Percentiles rank a stretch among this genome's conserved stretches.
phyloP scores from a whole-genome alignment of 1,139 yeast genomes.

The Wickerhamomyces sp. region DNA sequence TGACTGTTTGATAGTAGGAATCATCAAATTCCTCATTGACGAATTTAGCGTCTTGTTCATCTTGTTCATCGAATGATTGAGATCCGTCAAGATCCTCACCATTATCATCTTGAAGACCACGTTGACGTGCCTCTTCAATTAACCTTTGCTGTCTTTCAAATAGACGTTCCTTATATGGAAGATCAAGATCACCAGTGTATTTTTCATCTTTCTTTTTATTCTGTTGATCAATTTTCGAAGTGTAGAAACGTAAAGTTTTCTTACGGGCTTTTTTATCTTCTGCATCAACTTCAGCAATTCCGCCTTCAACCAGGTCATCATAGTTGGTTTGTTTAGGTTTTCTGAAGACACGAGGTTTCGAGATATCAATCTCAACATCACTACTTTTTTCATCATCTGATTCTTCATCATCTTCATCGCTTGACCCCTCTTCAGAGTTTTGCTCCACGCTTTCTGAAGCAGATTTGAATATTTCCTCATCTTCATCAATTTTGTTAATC shows the following conservation, averaged over 20 bases:
- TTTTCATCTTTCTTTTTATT: conserved; percentile 53
- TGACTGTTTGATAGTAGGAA: conserved; percentile 40
- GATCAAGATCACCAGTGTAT: conserved; percentile 79
- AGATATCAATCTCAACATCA: conserved; percentile 42
- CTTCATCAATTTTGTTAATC: too few species aligned
- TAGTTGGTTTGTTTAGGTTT: conserved; percentile 22
- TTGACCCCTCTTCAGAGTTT: background rate
- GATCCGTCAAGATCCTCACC: conserved; percentile 57
- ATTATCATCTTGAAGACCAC: conserved; percentile 61
- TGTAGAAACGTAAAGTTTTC: conserved; percentile 87
- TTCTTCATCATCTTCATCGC: conserved; percentile 16
- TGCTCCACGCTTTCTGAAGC: conserved; percentile 19
- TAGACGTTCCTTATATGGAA: conserved; percentile 88
- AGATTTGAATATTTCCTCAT: conserved; percentile 25
- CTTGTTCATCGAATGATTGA: conserved; percentile 42
- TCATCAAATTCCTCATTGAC: conserved; percentile 35
- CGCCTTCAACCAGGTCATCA: conserved; percentile 54
- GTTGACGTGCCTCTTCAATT: conserved; percentile 79
- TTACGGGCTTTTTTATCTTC: conserved; percentile 84
- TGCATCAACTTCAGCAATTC: conserved; percentile 70
- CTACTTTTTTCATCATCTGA: conserved; percentile 28
- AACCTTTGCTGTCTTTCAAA: conserved; percentile 87
- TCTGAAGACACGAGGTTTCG: conserved; percentile 38
- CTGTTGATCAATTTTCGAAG: conserved; percentile 91
- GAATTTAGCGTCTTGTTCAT: conserved; percentile 37